phyloP scores from a whole-genome alignment of 371 early-diverging fungal genomes.

The Zopfochytrium polystomum region DNA sequence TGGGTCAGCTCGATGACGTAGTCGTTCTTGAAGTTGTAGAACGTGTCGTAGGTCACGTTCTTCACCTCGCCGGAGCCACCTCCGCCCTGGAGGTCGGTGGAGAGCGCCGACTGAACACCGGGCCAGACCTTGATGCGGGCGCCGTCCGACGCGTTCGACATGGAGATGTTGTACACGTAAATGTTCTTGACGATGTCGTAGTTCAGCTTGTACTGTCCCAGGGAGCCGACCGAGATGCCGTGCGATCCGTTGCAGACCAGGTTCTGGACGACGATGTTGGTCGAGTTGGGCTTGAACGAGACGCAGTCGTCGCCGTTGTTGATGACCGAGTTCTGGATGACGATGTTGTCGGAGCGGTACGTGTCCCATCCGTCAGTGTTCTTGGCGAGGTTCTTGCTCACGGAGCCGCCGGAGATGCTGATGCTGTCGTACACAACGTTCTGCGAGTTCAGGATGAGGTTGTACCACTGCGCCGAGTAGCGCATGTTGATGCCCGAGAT shows the following conservation, averaged over 20 bases:
- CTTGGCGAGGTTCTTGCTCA: not conserved
- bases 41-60: not conserved
- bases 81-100: not conserved
- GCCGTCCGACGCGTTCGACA: constrained; percentile 1
- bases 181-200: constrained; percentile 1
- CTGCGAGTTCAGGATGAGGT: not conserved
- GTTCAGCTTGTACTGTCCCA: not conserved
- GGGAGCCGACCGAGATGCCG: not conserved
- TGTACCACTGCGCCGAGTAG: not conserved
- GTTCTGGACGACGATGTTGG: not conserved
- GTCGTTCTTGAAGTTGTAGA: constrained; percentile 1
- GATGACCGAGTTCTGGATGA: constrained; percentile 2
- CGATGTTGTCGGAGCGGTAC: constrained; percentile 3
- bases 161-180: not conserved
- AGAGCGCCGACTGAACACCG: not conserved
- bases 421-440: too few relatives aligned
- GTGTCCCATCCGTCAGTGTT: constrained; percentile 6
- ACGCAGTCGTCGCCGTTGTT: too few relatives aligned
- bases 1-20: constrained; percentile 1
- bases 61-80: not conserved
- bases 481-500: not conserved
- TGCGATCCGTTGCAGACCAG: not conserved
- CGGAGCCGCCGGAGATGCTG: not conserved
- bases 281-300: constrained; percentile 3
- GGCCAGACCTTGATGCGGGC: constrained; percentile 2